phyloP scores from a whole-genome alignment of 345 rosid genomes.

The Angophora floribunda region DNA sequence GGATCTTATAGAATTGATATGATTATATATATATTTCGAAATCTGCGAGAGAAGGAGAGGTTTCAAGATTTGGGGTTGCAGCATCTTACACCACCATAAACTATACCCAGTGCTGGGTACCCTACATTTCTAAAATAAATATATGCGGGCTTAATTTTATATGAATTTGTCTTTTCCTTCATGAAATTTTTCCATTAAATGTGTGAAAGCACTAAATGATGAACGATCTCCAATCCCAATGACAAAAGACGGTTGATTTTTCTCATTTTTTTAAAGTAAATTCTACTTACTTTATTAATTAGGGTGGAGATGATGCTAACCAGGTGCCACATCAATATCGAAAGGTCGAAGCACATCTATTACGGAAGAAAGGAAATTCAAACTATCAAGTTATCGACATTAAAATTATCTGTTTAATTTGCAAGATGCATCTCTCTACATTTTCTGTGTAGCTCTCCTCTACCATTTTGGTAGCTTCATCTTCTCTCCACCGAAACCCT shows the following conservation, averaged over 20 bases:
- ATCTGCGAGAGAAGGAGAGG: not conserved
- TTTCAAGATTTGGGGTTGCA: not conserved
- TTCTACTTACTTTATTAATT: not conserved
- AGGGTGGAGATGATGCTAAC: not conserved
- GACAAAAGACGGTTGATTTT: too few species aligned
- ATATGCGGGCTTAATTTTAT: not conserved
- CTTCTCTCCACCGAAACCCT: too few species aligned
- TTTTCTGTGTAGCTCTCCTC: too few species aligned
- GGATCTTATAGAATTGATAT: not conserved
- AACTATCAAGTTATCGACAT: not conserved
- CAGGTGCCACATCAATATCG: not conserved
- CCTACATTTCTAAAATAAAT: not conserved
- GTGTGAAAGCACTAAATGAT: not conserved
- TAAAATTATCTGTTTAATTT: not conserved
- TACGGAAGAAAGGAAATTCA: not conserved
- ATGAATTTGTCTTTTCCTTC: not conserved
- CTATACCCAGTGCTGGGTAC: not conserved
- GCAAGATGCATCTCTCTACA: not conserved
- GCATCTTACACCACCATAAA: not conserved
- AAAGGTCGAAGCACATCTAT: fast-evolving
- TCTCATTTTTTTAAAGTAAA: not conserved
- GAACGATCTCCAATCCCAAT: not conserved
- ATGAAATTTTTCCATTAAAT: not conserved
- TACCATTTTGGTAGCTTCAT: too few species aligned
- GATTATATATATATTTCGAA: not conserved